Evolutionary conservation across 2,329 filamentous ascomycete genomes (phyloP).

Genomic region (Thermothelomyces thermophilus): DNA sequence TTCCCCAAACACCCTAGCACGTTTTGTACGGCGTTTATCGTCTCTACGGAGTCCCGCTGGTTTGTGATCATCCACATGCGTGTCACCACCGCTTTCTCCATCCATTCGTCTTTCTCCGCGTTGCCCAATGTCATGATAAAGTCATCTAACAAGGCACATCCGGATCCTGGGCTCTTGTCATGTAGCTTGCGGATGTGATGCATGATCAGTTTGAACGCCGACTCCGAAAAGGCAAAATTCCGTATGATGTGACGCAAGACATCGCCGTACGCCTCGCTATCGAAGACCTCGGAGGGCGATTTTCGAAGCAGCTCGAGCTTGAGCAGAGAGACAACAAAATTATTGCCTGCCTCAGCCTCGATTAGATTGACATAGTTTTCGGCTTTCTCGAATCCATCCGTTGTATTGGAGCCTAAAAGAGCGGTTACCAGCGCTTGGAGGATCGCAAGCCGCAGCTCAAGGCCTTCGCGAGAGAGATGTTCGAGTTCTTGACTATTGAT

Average conservation of each 20-base stretch:
- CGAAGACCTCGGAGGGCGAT: constrained; percentile 40
- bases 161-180: constrained; percentile 43
- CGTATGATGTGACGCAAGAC: constrained; percentile 57
- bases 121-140: constrained; percentile 50
- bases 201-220: constrained; percentile 59
- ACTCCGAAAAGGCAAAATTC: constrained; percentile 52
- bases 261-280: constrained; percentile 41
- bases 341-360: constrained; percentile 56
- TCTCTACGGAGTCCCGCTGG: constrained; percentile 32
- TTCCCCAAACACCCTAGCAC: constrained; percentile 40
- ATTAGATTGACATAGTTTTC: constrained; percentile 53
- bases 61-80: constrained; percentile 59
- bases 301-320: constrained; percentile 59
- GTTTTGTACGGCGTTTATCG: constrained; percentile 24
- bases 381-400: constrained; percentile 44
- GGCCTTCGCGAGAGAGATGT: constrained; percentile 49
- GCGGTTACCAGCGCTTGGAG: constrained; percentile 56
- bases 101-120: constrained; percentile 46
- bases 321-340: constrained; percentile 59
- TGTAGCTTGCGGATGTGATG: constrained; percentile 62
- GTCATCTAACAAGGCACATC: constrained; percentile 51
- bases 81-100: constrained; percentile 63
- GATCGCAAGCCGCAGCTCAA: constrained; percentile 60
- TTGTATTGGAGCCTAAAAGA: constrained; percentile 42
- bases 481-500: constrained; percentile 51